These are phyloP conservation scores for Ceratobasidium sp. DNA, from an alignment of 1,284 basidiomycete genomes.

Conservation along the genomic window DNA sequence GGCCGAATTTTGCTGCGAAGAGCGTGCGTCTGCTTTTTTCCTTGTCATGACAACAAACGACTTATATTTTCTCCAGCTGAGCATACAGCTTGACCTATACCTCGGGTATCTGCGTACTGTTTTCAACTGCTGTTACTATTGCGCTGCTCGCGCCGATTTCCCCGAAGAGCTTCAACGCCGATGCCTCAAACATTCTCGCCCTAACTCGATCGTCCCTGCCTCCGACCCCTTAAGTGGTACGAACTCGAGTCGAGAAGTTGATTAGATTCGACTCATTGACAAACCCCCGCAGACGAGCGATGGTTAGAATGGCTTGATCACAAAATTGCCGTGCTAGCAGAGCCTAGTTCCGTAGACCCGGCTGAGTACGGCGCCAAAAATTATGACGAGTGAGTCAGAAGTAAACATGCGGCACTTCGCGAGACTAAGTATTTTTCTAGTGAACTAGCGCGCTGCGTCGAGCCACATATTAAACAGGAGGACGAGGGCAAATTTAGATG, in stretches of 20 bases:
- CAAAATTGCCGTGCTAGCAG: conserved; percentile 82
- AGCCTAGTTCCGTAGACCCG: conserved; percentile 82
- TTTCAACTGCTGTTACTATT: conserved; percentile 95
- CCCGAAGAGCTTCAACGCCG: conserved; percentile 93
- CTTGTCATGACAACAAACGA: neutral
- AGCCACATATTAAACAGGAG: conserved; percentile 89
- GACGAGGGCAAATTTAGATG: conserved; percentile 96
- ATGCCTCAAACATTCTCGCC: conserved; percentile 89
- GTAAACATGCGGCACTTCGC: conserved; percentile 39
- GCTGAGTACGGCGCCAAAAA: conserved; percentile 89
- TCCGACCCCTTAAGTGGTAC: conserved; percentile 34
- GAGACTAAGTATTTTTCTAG: conserved; percentile 59
- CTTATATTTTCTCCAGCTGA: neutral
- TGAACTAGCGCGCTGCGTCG: conserved; percentile 81
- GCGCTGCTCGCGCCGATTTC: conserved; percentile 90
- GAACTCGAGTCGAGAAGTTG: neutral
- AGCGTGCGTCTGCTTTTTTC: conserved; percentile 64
- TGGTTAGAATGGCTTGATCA: conserved; percentile 90
- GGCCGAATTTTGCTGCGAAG: conserved; percentile 72
- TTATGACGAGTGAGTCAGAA: conserved; percentile 80
- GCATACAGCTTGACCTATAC: conserved; percentile 75
- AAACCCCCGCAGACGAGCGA: conserved; percentile 71
- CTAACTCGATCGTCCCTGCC: conserved; percentile 41
- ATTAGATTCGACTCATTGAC: neutral
- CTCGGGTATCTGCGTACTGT: conserved; percentile 85